Evolutionary conservation across 2,329 filamentous ascomycete genomes (phyloP).

Genomic region (Colletotrichum spinosum): DNA sequence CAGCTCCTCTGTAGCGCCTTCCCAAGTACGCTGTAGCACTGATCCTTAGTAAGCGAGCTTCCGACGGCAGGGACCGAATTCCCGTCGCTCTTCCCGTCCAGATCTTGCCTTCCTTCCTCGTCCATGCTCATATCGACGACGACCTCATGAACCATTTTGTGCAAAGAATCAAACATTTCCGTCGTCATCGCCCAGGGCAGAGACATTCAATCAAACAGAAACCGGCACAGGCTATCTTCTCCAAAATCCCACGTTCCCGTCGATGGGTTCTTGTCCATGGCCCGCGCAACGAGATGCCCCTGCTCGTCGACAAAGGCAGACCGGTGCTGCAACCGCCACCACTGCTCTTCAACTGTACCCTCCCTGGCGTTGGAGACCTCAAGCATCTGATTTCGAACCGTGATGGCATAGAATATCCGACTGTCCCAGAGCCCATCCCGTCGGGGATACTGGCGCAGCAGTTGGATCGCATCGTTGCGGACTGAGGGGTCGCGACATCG

Average conservation of each 20-base stretch:
- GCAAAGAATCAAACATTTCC: too few species aligned
- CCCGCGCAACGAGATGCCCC: slow-evolving; percentile 19
- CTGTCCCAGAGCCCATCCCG: slow-evolving; percentile 46
- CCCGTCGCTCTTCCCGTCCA: too few species aligned
- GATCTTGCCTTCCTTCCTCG: too few species aligned
- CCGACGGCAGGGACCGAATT: too few species aligned
- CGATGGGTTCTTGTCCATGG: slow-evolving; percentile 24
- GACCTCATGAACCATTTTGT: too few species aligned
- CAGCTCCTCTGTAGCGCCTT: too few species aligned
- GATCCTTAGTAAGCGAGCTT: too few species aligned
- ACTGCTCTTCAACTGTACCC: slow-evolving; percentile 39
- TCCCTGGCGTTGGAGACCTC: slow-evolving; percentile 40
- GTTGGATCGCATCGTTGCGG: slow-evolving; percentile 41
- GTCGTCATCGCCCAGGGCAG: too few species aligned
- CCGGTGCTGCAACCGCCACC: slow-evolving; percentile 36
- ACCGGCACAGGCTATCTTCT: slow-evolving; percentile 16
- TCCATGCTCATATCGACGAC: too few species aligned
- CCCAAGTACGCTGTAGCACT: too few species aligned
- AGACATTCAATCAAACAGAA: slow-evolving; percentile 7
- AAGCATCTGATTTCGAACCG: slow-evolving; percentile 31
- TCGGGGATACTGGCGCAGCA: slow-evolving; percentile 42
- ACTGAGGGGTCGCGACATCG: slow-evolving; percentile 42
- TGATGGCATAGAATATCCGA: slow-evolving; percentile 39
- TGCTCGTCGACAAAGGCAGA: slow-evolving; percentile 30
- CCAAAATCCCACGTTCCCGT: slow-evolving; percentile 27